These are phyloP conservation scores for Euphrasia arctica DNA, from an alignment of 305 asterid genomes.

Conservation along the genomic window DNA sequence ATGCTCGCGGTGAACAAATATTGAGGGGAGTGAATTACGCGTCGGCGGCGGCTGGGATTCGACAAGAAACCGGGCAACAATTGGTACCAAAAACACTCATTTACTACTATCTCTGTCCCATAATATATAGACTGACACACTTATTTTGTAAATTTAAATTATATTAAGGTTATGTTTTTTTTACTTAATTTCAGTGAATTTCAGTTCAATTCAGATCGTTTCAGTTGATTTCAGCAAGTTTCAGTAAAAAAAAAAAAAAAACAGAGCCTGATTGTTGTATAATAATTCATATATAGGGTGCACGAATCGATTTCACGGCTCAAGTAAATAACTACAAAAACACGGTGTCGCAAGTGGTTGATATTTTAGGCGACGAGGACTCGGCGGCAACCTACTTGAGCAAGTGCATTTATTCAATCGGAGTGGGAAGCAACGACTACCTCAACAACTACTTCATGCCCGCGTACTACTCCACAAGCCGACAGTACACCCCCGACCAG, in stretches of 20 bases:
- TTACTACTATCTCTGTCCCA: too few relatives aligned
- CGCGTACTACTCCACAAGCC: conserved; percentile 45
- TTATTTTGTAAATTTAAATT: too few relatives aligned
- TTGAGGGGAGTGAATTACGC: conserved; percentile 81
- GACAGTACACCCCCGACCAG: conserved; percentile 65
- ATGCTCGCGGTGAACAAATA: conserved; percentile 53
- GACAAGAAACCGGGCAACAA: conserved; percentile 84
- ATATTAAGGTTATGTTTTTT: too few relatives aligned
- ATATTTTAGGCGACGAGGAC: conserved; percentile 53
- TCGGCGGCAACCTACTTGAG: conserved; percentile 58
- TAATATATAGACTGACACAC: too few relatives aligned
- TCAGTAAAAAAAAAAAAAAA: too few relatives aligned
- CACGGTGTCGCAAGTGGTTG: conserved; percentile 63
- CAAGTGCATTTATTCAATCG: conserved; percentile 61
- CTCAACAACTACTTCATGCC: conserved; percentile 95
- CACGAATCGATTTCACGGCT: conserved; percentile 49
- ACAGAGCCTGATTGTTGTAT: not conserved
- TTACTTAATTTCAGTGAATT: too few relatives aligned
- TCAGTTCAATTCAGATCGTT: too few relatives aligned
- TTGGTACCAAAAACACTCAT: conserved; percentile 34
- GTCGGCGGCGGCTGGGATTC: conserved; percentile 87
- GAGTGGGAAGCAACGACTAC: conserved; percentile 86
- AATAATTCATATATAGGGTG: conserved; percentile 41
- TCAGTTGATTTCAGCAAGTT: too few relatives aligned
- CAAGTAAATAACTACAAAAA: conserved; percentile 74